Evolutionary conservation across 495 filamentous ascomycete species (phyloP).

Genomic region (Clavariopsis aquatica): DNA sequence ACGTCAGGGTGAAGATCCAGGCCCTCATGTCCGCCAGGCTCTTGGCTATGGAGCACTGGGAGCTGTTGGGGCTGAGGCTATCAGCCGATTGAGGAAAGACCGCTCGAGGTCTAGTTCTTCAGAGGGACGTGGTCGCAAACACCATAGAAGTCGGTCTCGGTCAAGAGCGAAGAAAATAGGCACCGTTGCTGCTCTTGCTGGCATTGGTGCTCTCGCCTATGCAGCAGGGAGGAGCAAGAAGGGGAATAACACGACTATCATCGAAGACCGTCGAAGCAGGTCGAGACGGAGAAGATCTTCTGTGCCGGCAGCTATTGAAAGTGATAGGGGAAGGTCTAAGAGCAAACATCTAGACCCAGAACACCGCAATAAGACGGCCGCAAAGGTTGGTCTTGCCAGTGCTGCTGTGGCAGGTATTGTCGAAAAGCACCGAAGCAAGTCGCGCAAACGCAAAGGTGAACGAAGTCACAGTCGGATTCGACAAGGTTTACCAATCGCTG

Average conservation of each 20-base stretch:
- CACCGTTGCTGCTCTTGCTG: constrained; percentile 77
- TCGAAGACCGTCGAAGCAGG: constrained; percentile 66
- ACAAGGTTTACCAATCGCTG: constrained; percentile 66
- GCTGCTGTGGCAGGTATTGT: constrained; percentile 76
- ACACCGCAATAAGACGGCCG: constrained; percentile 68
- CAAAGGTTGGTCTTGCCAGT: constrained; percentile 75
- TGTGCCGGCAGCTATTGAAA: constrained; percentile 43
- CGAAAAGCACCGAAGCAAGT: constrained; percentile 72
- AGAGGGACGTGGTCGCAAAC: constrained; percentile 29
- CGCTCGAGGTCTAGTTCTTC: constrained; percentile 45
- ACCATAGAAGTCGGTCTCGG: constrained; percentile 51
- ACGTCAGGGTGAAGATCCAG: constrained; percentile 57
- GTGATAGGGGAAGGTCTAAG: constrained; percentile 25
- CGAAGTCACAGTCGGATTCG: constrained; percentile 63
- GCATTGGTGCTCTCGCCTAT: constrained; percentile 53
- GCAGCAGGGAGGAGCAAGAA: constrained; percentile 64
- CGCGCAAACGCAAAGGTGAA: constrained; percentile 56
- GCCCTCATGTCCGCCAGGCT: constrained; percentile 70
- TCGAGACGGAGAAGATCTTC: constrained; percentile 63
- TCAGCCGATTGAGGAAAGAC: constrained; percentile 56
- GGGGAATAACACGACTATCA: constrained; percentile 57
- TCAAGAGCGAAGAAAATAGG: constrained; percentile 62
- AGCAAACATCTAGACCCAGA: constrained; percentile 54
- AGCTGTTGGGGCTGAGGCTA: constrained; percentile 76
- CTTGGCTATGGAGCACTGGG: constrained; percentile 80